Evolutionary conservation across 495 filamentous ascomycete species (phyloP).

Genomic region (Aeminium ludgeri): DNA sequence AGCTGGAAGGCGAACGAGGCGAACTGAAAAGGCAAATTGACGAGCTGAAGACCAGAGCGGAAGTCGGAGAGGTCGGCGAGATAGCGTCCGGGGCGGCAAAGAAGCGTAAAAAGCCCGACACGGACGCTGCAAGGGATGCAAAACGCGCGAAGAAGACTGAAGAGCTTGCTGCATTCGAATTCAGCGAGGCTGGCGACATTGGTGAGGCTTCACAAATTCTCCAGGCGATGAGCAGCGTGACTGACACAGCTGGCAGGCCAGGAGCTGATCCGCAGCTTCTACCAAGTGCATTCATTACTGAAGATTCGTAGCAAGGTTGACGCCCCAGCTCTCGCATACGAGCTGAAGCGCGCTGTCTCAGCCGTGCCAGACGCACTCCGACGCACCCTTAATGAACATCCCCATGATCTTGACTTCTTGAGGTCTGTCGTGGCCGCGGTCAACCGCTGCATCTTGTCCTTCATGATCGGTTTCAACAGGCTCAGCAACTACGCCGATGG

Average conservation of each 20-base stretch:
- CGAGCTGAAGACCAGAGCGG: conserved; percentile 3
- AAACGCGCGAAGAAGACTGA: conserved; percentile 8
- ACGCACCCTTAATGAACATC: background rate
- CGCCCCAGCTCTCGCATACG: conserved; percentile 4
- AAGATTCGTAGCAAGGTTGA: conserved; percentile 1
- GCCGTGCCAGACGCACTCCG: conserved; percentile 5
- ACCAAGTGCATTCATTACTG: conserved; percentile 2
- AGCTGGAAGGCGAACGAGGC: conserved; percentile 3
- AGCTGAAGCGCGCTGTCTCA: conserved; percentile 9
- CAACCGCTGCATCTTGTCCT: background rate
- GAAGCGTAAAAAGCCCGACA: conserved; percentile 14
- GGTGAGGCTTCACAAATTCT: background rate
- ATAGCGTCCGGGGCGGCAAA: background rate
- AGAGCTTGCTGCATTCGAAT: conserved; percentile 2
- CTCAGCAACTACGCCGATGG: conserved; percentile 5
- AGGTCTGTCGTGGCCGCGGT: conserved; percentile 4
- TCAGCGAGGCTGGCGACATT: conserved; percentile 8
- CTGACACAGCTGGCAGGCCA: conserved; percentile 2
- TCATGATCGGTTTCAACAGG: conserved; percentile 10
- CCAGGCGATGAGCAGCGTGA: background rate
- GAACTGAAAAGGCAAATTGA: conserved; percentile 9
- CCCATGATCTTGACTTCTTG: background rate
- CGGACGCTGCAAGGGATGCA: conserved; percentile 6
- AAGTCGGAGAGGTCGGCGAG: background rate
- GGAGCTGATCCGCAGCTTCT: conserved; percentile 11